phyloP scores from a whole-genome alignment of 768 basidiomycete genomes.

The Chiua virens region DNA sequence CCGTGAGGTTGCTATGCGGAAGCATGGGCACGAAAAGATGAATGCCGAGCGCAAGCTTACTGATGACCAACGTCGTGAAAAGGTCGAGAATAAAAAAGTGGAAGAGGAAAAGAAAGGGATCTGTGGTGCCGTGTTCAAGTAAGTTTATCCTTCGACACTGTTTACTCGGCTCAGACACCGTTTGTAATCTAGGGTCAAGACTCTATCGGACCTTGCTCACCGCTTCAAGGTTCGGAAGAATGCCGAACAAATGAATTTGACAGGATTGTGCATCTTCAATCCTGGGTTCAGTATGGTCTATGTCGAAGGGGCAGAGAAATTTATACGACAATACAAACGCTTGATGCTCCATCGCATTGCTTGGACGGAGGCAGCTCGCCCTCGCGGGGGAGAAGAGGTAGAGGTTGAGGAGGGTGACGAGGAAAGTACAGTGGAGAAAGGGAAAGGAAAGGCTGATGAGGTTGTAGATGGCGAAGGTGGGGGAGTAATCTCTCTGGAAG shows the following conservation, averaged over 20 bases:
- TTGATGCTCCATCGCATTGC: constrained; percentile 85
- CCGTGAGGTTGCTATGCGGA: constrained; percentile 88
- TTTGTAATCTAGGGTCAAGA: constrained; percentile 63
- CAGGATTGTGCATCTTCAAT: constrained; percentile 90
- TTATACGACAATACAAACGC: constrained; percentile 82
- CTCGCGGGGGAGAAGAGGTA: constrained; percentile 70
- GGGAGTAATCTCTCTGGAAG: constrained; percentile 54
- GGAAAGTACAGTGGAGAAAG: constrained; percentile 31
- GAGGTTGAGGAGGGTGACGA: constrained; percentile 57
- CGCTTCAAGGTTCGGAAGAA: constrained; percentile 97
- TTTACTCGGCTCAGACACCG: neutral
- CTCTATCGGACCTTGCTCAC: constrained; percentile 87
- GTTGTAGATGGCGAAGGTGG: constrained; percentile 14
- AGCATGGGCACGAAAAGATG: constrained; percentile 89
- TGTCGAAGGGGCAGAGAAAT: constrained; percentile 88
- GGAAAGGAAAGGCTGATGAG: constrained; percentile 36
- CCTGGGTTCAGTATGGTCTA: constrained; percentile 88
- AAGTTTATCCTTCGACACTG: constrained; percentile 32
- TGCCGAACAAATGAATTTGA: constrained; percentile 85
- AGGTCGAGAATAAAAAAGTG: constrained; percentile 78
- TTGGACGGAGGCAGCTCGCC: constrained; percentile 91
- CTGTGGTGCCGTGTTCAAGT: constrained; percentile 90
- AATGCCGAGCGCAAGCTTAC: constrained; percentile 91
- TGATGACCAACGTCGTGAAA: constrained; percentile 86
- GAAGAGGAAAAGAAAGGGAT: constrained; percentile 88